These are phyloP conservation scores for Camillea tinctor DNA, from an alignment of 2,329 filamentous ascomycete species.

Conservation along the genomic window DNA sequence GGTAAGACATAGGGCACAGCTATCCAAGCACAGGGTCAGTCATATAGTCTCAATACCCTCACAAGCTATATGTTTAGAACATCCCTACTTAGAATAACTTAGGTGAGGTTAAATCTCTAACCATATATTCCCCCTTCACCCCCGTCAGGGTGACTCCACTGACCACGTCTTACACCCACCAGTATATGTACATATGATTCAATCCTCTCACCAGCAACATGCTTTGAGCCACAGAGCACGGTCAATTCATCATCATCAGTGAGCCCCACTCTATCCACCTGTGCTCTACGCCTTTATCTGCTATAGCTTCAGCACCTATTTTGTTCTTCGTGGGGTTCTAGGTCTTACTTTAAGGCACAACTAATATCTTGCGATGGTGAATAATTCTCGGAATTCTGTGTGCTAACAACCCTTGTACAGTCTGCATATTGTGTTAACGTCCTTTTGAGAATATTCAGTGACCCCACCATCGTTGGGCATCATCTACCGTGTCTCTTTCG, in stretches of 20 bases:
- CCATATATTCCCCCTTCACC: background rate
- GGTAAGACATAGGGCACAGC: background rate
- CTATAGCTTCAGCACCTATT: background rate
- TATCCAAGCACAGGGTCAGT: background rate
- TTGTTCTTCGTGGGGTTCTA: background rate
- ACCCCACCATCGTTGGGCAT: slow-evolving; percentile 14
- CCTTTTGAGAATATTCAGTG: background rate
- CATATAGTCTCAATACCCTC: background rate
- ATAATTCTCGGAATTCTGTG: background rate
- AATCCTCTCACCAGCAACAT: background rate
- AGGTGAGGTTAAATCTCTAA: background rate
- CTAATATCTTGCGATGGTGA: background rate
- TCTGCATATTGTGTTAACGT: background rate
- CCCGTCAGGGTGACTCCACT: background rate
- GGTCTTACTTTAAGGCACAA: background rate
- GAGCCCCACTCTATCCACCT: background rate
- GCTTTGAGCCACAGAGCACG: background rate
- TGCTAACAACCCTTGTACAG: background rate
- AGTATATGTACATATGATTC: background rate
- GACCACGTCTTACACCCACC: background rate
- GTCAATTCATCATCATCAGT: background rate
- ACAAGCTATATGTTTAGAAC: background rate
- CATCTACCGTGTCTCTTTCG: slow-evolving; percentile 24
- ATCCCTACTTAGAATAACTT: background rate
- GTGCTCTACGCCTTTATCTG: background rate